These are phyloP conservation scores for Alopecurus myosuroides DNA, from an alignment of 176 grass and related monocot species.

Conservation along the genomic window DNA sequence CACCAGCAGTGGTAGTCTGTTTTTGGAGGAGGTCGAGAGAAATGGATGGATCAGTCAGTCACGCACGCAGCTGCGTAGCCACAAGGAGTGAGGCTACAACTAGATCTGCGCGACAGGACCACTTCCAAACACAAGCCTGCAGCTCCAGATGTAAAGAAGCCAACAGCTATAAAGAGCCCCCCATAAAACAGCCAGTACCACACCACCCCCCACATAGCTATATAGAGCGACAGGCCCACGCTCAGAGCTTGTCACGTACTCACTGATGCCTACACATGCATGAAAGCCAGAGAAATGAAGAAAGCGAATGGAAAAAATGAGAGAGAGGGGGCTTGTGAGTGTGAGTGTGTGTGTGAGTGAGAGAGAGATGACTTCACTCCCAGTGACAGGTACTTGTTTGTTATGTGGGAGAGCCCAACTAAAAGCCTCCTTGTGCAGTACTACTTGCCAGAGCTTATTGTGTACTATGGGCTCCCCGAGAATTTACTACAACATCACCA, in stretches of 20 bases:
- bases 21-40: conserved; percentile 27
- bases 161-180: conserved; percentile 91
- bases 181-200: conserved; percentile 58
- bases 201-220: conserved; percentile 60
- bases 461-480: conserved; percentile 43
- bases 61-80: conserved; percentile 33
- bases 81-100: conserved; percentile 38
- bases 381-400: conserved; percentile 74
- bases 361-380: conserved; percentile 33
- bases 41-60: conserved; percentile 10
- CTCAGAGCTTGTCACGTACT: conserved; percentile 88
- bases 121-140: conserved; percentile 77
- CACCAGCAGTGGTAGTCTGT: not conserved
- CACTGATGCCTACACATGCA: conserved; percentile 90
- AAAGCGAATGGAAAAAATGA: conserved; percentile 33
- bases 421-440: conserved; percentile 58
- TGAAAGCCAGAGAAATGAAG: conserved; percentile 77
- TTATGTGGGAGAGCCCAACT: conserved; percentile 66
- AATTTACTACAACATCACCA: conserved; percentile 47
- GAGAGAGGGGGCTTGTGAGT: conserved; percentile 9
- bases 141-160: conserved; percentile 94
- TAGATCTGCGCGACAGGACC: conserved; percentile 63
- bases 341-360: not conserved
- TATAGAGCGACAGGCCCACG: conserved; percentile 60
- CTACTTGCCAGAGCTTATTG: conserved; percentile 54